Base-by-base conservation (phyloP, 1,139 yeast genomes). In the Blastobotrys aristatus region DNA sequence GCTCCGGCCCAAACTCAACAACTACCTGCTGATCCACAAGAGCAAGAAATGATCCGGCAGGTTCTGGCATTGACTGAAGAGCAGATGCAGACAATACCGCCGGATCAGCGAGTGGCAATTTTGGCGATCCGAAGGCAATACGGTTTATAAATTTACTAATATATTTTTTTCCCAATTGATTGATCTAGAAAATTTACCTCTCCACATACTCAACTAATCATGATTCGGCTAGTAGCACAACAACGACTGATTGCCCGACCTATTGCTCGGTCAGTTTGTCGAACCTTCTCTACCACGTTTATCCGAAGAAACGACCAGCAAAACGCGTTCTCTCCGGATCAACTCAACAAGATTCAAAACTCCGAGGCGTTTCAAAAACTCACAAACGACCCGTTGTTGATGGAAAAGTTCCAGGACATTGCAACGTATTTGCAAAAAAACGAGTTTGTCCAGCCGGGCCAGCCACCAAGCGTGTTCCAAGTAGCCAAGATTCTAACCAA, bases 21-120 rank as follows among this genome's bases (percentile, higher is more conserved):
- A 24, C 40, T 64, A 65, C 1, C 20, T 2, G 16, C 14, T n/a
- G 27, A 18, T 40, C 64, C 67, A 1, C 56, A 59, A 34, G 61
- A 63, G 44, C 62, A 61, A 8, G 66, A 63, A 10, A 54, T 66
- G 70, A 79, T 53, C 68, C 57, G 56, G 35, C 79, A 45, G 67
- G 58, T 86, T 3, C 63, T 82, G 49, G 70, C 70, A n/a, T 67
- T 87, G 56, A 66, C 76, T 16, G 85, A 82, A 21, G 77, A 74
- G 2, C 89, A 86, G 46, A 67, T 86, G 30, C 67, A 66, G 4
- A 68, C 66, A 2, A 69, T 84, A 33, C 83, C 83, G 14, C 78
- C 73, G 11, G 77, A 74, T 32, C 83, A 83, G 59, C 55, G 62
- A 31, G 39, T 56, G 24, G 55, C 59, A 2, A 53, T 60, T 20